These are phyloP conservation scores for Volvox africanus DNA, from an alignment of 139 green algal species.

Conservation along the genomic window DNA sequence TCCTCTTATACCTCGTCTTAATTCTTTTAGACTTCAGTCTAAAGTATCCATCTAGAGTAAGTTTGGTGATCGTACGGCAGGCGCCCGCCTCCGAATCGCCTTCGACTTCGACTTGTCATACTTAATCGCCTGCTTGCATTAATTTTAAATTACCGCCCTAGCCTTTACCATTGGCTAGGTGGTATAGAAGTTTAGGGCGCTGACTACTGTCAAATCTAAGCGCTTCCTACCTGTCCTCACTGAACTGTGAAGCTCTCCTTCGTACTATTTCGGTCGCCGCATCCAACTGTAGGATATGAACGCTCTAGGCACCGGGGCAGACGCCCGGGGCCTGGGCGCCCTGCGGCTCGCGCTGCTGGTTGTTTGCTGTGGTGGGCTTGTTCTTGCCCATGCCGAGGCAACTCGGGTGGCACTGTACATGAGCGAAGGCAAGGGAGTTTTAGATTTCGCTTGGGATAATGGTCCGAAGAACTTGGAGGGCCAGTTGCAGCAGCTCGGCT, in stretches of 20 bases:
- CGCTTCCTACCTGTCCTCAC: background rate
- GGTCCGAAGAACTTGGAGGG: constrained; percentile 21
- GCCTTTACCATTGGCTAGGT: constrained; percentile 3
- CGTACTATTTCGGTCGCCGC: background rate
- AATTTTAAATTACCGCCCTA: background rate
- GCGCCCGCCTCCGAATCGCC: background rate
- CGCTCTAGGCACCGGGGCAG: background rate
- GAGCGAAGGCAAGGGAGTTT: constrained; percentile 14
- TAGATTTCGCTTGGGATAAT: constrained; percentile 31
- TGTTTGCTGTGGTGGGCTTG: constrained; percentile 6
- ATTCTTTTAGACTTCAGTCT: too few relatives aligned
- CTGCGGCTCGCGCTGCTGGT: background rate
- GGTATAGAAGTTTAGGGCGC: background rate
- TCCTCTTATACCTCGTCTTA: too few relatives aligned
- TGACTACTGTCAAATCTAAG: background rate
- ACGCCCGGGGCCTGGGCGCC: constrained; percentile 15
- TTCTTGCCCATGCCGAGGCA: background rate
- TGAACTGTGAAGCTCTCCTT: background rate
- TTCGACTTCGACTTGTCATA: constrained; percentile 5
- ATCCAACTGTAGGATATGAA: background rate
- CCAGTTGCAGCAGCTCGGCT: constrained; percentile 4
- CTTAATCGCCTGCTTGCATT: background rate
- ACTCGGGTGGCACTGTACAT: constrained; percentile 10
- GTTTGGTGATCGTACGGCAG: constrained; percentile 9
- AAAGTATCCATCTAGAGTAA: too few relatives aligned